Percentiles rank a stretch among this genome's conserved stretches.
Conservation (phyloP, 2,329 filamentous ascomycete genomes). For the Penicillium sp. region DNA sequence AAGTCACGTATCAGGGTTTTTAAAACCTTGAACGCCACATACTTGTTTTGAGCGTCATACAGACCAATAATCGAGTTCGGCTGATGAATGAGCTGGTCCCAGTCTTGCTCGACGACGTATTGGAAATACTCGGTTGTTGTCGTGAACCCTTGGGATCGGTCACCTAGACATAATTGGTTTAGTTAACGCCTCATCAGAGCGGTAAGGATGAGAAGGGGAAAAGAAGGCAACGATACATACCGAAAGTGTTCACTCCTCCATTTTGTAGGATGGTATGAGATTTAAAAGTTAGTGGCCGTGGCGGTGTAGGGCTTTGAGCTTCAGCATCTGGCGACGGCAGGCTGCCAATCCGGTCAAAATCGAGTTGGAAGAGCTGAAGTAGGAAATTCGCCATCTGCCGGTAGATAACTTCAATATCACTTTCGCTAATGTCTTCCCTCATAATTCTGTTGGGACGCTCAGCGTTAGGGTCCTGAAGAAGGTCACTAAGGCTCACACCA, state of each 20-base stretch:
- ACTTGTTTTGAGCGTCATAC: no score
- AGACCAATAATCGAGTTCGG: no score
- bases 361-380: slow-evolving; percentile 28
- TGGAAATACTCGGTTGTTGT: no score
- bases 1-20: no score
- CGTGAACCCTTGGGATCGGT: no score
- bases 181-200: neutral
- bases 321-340: slow-evolving; percentile 17
- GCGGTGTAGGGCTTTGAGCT: slow-evolving; percentile 8
- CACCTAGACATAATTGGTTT: no score
- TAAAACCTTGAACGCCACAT: no score
- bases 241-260: slow-evolving; percentile 30
- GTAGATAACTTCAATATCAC: slow-evolving; percentile 26
- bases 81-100: no score
- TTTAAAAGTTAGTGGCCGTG: slow-evolving; percentile 33
- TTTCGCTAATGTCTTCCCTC: slow-evolving; percentile 25
- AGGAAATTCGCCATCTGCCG: slow-evolving; percentile 26
- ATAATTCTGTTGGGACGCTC: slow-evolving; percentile 43
- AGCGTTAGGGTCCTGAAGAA: slow-evolving; percentile 31
- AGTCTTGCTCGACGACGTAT: no score
- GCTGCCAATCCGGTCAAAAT: slow-evolving; percentile 30
- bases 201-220: slow-evolving; percentile 1
- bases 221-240: slow-evolving; percentile 14
- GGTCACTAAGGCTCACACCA: slow-evolving; percentile 15
- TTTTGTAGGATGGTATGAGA: slow-evolving; percentile 28